Conservation (phyloP, 1,139 yeast species). For the Hansenula anomala region DNA sequence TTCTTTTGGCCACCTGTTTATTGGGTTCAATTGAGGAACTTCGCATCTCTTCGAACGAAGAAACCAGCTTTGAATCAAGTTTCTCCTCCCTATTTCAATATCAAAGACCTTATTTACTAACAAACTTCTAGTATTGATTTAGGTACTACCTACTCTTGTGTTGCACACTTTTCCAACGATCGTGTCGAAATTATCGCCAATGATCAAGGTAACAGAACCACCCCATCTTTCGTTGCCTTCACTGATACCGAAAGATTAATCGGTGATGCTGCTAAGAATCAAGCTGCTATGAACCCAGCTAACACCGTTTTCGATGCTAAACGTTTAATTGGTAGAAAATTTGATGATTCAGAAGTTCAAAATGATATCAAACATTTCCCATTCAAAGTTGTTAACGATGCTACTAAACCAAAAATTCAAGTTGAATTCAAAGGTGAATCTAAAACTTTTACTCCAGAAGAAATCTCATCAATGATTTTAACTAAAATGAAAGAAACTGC, state of each 20-base stretch:
- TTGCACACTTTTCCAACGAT: constrained; percentile 87
- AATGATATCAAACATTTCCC: constrained; percentile 98
- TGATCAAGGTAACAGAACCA: constrained; percentile 99
- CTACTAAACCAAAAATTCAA: constrained; percentile 89
- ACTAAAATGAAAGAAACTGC: constrained; percentile 99
- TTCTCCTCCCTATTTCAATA: too few species aligned
- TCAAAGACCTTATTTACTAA: background rate
- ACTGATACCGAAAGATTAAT: constrained; percentile 96
- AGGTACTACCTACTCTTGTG: constrained; percentile 99
- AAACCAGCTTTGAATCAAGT: too few species aligned
- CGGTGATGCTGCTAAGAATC: constrained; percentile 99
- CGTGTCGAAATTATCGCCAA: constrained; percentile 90
- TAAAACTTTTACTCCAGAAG: constrained; percentile 95
- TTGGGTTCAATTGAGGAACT: background rate
- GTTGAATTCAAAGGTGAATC: constrained; percentile 94
- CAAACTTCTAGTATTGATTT: constrained; percentile 60
- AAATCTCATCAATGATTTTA: constrained; percentile 93
- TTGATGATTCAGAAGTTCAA: constrained; percentile 86
- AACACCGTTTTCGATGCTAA: constrained; percentile 98
- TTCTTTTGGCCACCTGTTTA: background rate
- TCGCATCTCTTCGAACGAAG: too few species aligned
- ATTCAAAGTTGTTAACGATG: constrained; percentile 84
- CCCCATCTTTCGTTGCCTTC: constrained; percentile 98
- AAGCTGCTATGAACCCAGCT: constrained; percentile 96
- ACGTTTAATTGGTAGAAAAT: constrained; percentile 97